A percentile compares a stretch with the other conserved stretches of the same genome.
phyloP scores from a whole-genome alignment of 2,329 filamentous ascomycete genomes.

The Epichloe uncinata region DNA sequence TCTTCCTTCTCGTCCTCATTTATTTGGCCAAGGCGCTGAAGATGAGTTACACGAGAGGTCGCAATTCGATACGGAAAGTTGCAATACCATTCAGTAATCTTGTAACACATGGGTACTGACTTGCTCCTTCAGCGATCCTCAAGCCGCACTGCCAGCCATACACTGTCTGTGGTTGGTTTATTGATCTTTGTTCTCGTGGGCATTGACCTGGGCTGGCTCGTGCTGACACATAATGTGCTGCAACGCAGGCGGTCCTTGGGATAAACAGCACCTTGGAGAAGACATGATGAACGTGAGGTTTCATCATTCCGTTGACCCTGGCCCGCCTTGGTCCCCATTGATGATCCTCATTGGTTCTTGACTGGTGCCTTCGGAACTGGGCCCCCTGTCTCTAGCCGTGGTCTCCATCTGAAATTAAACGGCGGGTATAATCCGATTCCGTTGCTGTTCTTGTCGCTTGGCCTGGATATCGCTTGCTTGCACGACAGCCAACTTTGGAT shows the following conservation, averaged over 20 bases:
- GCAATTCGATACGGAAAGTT: constrained; percentile 1
- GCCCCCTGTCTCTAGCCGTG: not conserved
- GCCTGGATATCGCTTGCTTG: not conserved
- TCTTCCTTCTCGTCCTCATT: too few species aligned
- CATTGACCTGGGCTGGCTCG: not conserved
- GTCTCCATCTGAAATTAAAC: not conserved
- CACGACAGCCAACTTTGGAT: not conserved
- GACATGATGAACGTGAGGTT: not conserved
- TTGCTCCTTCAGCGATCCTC: not conserved
- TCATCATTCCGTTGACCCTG: not conserved
- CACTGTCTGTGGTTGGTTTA: not conserved
- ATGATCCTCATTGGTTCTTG: not conserved
- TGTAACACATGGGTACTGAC: not conserved
- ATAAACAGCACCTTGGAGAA: not conserved
- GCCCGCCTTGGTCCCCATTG: not conserved
- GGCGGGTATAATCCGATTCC: not conserved
- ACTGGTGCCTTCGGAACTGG: not conserved
- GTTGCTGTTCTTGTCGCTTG: not conserved
- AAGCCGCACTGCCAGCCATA: not conserved
- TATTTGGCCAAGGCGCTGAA: not conserved
- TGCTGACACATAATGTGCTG: not conserved
- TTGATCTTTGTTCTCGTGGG: too few species aligned
- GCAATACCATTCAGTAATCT: not conserved
- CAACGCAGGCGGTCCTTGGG: not conserved
- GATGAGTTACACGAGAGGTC: constrained; percentile 1